Evolutionary conservation across 331 rosid genomes (phyloP).

Genomic region (Telfairia occidentalis): DNA sequence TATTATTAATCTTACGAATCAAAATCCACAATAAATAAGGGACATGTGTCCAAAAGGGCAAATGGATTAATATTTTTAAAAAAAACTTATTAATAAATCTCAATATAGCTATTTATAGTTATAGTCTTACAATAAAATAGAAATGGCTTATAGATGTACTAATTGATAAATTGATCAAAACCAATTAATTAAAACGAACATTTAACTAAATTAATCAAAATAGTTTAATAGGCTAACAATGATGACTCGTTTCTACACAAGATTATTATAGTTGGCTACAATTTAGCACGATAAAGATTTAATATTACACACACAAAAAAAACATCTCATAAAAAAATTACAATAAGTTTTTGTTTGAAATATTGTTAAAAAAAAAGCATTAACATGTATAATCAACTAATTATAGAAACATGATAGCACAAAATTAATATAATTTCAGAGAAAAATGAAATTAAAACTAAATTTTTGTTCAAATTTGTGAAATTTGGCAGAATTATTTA

Average conservation of each 20-base stretch:
- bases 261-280: background rate
- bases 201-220: background rate
- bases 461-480: no score
- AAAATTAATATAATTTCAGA: no score
- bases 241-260: background rate
- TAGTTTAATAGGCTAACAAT: background rate
- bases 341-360: background rate
- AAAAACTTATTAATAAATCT: background rate
- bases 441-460: no score
- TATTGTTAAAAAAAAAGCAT: no score
- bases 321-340: background rate
- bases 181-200: background rate
- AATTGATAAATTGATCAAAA: background rate
- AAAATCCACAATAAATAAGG: background rate
- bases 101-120: background rate
- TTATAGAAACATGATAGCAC: no score
- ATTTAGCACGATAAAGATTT: background rate
- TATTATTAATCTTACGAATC: background rate
- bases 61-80: no score
- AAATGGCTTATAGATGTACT: background rate
- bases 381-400: no score
- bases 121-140: background rate
- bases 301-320: background rate
- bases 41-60: no score
- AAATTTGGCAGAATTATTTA: no score